These are phyloP conservation scores for Aspergillus bertholletiae DNA, from an alignment of 495 filamentous ascomycete species.

Conservation along the genomic window DNA sequence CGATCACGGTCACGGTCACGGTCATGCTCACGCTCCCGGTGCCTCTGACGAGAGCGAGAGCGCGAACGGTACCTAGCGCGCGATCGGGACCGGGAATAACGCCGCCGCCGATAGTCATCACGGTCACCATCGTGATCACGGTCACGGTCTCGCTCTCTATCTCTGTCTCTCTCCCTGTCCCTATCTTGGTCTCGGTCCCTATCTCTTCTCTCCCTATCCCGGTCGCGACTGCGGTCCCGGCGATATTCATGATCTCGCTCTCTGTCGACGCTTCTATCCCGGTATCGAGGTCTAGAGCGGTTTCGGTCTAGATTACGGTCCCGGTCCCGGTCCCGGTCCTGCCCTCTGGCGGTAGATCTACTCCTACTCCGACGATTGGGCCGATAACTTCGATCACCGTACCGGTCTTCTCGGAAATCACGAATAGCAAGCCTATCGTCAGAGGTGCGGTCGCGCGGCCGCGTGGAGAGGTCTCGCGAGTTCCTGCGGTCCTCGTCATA, in stretches of 20 bases:
- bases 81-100: constrained; percentile 21
- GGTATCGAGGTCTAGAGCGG: constrained; percentile 20
- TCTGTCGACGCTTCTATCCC: constrained; percentile 31
- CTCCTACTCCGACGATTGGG: constrained; percentile 37
- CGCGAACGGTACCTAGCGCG: constrained; percentile 16
- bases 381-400: constrained; percentile 34
- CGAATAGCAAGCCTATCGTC: constrained; percentile 32
- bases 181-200: constrained; percentile 23
- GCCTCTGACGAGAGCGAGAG: not conserved
- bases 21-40: constrained; percentile 14
- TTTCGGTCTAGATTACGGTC: constrained; percentile 19
- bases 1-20: constrained; percentile 10
- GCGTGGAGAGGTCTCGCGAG: constrained; percentile 32
- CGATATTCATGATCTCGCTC: constrained; percentile 26
- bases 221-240: constrained; percentile 21
- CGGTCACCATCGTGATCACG: constrained; percentile 9
- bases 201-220: constrained; percentile 23
- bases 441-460: constrained; percentile 33
- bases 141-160: constrained; percentile 11
- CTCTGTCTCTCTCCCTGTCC: constrained; percentile 10
- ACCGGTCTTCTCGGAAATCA: constrained; percentile 32
- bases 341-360: constrained; percentile 25
- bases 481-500: constrained; percentile 32
- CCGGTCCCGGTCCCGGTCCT: constrained; percentile 28
- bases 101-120: constrained; percentile 8